Conservation (phyloP, 2,329 filamentous ascomycete species). For the Diaporthe longicolla region DNA sequence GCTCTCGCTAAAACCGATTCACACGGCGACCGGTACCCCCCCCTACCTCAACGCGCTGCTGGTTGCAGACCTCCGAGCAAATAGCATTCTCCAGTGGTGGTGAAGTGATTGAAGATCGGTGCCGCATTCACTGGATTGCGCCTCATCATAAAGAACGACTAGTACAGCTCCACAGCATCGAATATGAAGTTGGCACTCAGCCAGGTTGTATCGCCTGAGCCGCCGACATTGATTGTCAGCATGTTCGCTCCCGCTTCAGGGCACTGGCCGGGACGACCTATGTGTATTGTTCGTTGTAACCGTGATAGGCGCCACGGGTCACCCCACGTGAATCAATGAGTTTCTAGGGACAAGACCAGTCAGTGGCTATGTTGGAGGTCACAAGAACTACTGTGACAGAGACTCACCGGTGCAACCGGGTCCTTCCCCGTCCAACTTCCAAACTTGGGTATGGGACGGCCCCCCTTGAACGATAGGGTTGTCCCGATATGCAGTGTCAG, state of each 20-base stretch:
- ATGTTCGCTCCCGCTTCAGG: constrained; percentile 66
- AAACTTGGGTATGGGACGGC: constrained; percentile 61
- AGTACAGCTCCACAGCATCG: constrained; percentile 50
- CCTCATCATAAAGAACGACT: neutral
- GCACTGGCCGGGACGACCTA: constrained; percentile 64
- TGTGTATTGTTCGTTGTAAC: constrained; percentile 69
- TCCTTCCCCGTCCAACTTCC: constrained; percentile 51
- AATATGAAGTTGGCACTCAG: constrained; percentile 46
- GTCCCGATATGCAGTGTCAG: constrained; percentile 70
- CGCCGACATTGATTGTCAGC: constrained; percentile 59
- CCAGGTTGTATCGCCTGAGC: constrained; percentile 22
- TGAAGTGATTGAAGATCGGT: neutral
- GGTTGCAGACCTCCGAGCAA: neutral
- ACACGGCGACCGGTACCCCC: neutral
- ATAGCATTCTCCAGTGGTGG: neutral
- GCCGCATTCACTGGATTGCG: neutral
- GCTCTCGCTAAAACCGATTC: neutral
- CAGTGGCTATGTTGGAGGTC: too few relatives aligned
- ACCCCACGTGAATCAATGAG: constrained; percentile 68
- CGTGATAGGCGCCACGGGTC: constrained; percentile 70
- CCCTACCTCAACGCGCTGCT: neutral
- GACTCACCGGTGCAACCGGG: constrained; percentile 39
- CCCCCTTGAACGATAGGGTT: constrained; percentile 69
- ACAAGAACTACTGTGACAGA: neutral
- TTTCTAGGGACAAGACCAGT: constrained; percentile 54